Base-by-base conservation (phyloP, 2,329 filamentous ascomycete species). In the Sporothrix inflata region DNA sequence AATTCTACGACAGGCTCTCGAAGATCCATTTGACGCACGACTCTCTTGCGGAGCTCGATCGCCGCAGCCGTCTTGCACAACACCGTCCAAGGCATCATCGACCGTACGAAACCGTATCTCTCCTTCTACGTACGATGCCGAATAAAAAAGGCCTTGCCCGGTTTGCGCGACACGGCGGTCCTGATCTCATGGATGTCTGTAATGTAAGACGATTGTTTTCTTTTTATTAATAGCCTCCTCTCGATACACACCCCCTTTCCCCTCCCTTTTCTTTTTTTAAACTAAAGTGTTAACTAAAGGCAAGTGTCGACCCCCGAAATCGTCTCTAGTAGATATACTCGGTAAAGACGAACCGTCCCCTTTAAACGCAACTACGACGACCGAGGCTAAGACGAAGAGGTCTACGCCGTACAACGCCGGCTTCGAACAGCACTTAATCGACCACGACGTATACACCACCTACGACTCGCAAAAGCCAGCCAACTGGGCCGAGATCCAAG, bases 401-500 rank as follows among this genome's bases (percentile, higher is more conserved):
- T 42, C 40, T 11, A 47, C 42, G 14, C 42, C 42, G 11, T 47
- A 47, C 42, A 47, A 19, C 6, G 12, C 11, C 14, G 42, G 6
- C 42, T 47, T 47, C 14, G 42, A 47, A 3, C 14, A 16, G 14
- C 42, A 47, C 14, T 12, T 19, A 2, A 6, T 19, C 11, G 42
- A 47, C 42, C 2, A 47, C 14, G 2, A 16, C 42, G 42, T 47
- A 2, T 12, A 47, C 42, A 3, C 42, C 14, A 3, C 6, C 4
- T 47, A 47, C 42, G 12, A 16, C 49, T 73, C 78, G 16, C 34
- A 76, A 65, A 74, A 76, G 72, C 80, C 78, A 72, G 30, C 30
- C 30, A 81, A 82, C 71, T 78, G 76, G 77, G 70, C 77, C 8
- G 78, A 81, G n/a, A 72, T 81, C 19, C 75, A 74, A 34, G 68